Base-by-base conservation (phyloP, 2,329 filamentous ascomycete species). In the Stachybotrys echinatus region DNA sequence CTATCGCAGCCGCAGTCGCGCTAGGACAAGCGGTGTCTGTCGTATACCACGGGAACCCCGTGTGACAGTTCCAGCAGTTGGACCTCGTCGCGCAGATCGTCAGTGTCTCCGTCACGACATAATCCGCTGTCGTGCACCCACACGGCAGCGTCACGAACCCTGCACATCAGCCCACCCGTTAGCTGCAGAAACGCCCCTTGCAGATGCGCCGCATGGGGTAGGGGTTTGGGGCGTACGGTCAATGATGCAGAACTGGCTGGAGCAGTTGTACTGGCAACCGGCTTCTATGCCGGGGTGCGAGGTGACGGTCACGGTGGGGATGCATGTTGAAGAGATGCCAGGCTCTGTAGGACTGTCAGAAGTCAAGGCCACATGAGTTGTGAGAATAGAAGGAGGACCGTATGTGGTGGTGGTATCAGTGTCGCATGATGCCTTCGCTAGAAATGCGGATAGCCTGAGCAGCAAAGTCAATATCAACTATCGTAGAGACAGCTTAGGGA, bases 81-180 rank as follows among this genome's bases (percentile, higher is more conserved):
- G 44, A 46, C n/a, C 22, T 19, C 20, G 37, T 43, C 45, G 63
- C 37, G 19, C 23, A 43, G 7, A 20, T 43, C 22, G 53, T 54
- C 22, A 42, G 23, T 14, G 56, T 56, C 48, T 45, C 45, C 12
- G 53, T 58, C 23, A 54, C 47, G 18, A 55, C 52, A 5, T 45
- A 22, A 17, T 43, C 50, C 12, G 53, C 54, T 20, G 21, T 51
- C 10, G 53, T 50, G 42, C 56, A 56, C 4, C 54, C 54, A 42
- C 56, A 58, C 7, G 54, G 56, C 40, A 58, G 19, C 3, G 54
- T 55, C 23, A 54, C 45, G 18, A 55, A 37, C 10, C 49, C 55
- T 57, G 23, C 4, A 10, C 27, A 21, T 19, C 12, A 19, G 23
- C n/a, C 27, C 4, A 48, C n/a, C n/a, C n/a, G n/a, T n/a, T n/a